A percentile compares a stretch with the other conserved stretches of the same genome.
Conservation (phyloP, 75 land plant genomes). For the Sequoia sempervirens region DNA sequence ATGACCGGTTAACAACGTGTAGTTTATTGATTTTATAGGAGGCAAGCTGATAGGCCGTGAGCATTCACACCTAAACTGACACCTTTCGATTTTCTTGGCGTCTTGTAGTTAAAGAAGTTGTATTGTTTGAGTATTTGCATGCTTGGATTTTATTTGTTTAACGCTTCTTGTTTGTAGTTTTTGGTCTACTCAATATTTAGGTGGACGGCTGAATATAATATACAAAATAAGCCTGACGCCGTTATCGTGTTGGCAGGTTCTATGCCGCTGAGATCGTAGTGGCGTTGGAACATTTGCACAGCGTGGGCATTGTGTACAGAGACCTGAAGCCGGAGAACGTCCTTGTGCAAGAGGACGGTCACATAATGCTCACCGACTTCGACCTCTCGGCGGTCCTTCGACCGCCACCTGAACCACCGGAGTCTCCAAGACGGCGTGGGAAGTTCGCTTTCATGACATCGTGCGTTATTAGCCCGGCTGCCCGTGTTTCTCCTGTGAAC, state of each 20-base stretch:
- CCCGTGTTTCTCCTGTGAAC: constrained; percentile 10
- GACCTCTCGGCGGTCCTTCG: constrained; percentile 57
- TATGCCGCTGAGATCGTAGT: constrained; percentile 73
- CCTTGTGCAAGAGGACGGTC: constrained; percentile 65
- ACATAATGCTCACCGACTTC: constrained; percentile 74
- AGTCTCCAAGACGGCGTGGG: neutral
- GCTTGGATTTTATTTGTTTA: too few relatives aligned
- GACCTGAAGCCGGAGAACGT: constrained; percentile 84
- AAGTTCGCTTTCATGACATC: constrained; percentile 8
- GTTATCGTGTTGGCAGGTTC: constrained; percentile 28
- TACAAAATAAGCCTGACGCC: neutral
- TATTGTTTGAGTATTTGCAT: too few relatives aligned
- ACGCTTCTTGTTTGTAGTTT: too few relatives aligned
- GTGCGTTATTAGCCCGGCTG: constrained; percentile 12
- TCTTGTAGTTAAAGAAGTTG: too few relatives aligned
- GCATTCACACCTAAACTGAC: too few relatives aligned
- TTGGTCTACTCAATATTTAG: too few relatives aligned
- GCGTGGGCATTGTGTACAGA: constrained; percentile 65
- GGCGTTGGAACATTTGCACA: constrained; percentile 62
- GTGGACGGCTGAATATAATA: too few relatives aligned
- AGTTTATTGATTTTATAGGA: too few relatives aligned
- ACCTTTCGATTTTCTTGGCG: too few relatives aligned
- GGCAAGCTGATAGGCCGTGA: too few relatives aligned
- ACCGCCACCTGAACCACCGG: neutral
- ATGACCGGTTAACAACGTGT: too few relatives aligned